These are phyloP conservation scores for Gaertneriomyces sp. DNA, from an alignment of 192 early-diverging fungal species.

Conservation along the genomic window DNA sequence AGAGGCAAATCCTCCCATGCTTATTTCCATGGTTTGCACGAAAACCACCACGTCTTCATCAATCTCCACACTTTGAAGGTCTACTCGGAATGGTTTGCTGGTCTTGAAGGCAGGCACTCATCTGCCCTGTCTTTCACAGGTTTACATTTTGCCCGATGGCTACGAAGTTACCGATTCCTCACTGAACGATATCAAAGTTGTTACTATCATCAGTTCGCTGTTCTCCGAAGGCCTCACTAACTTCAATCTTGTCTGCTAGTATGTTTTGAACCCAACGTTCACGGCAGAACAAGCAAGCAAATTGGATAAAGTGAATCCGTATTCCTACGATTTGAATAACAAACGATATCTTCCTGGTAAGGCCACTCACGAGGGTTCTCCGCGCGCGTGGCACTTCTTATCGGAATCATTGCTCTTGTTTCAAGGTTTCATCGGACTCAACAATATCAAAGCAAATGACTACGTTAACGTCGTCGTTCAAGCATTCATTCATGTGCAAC, in stretches of 20 bases:
- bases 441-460: slow-evolving; percentile 93
- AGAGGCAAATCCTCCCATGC: slow-evolving; percentile 87
- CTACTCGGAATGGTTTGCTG: slow-evolving; percentile 8
- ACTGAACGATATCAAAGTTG: slow-evolving; percentile 87
- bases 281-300: slow-evolving; percentile 59
- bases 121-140: slow-evolving; percentile 31
- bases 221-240: too few species aligned
- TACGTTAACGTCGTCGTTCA: slow-evolving; percentile 92
- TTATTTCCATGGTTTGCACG: slow-evolving; percentile 92
- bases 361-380: not conserved
- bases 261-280: slow-evolving; percentile 79
- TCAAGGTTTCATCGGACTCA: slow-evolving; percentile 84
- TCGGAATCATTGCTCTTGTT: not conserved
- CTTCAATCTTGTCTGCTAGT: slow-evolving; percentile 41
- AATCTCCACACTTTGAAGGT: slow-evolving; percentile 79
- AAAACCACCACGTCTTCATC: slow-evolving; percentile 94
- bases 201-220: too few species aligned
- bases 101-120: not conserved
- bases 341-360: slow-evolving; percentile 79
- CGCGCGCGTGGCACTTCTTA: too few species aligned
- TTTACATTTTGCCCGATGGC: slow-evolving; percentile 89
- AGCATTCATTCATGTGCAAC: slow-evolving; percentile 78
- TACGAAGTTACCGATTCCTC: slow-evolving; percentile 86
- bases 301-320: slow-evolving; percentile 60
- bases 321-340: slow-evolving; percentile 78